Conservation (phyloP, 306 rosid species). For the Fragaria iinumae region DNA sequence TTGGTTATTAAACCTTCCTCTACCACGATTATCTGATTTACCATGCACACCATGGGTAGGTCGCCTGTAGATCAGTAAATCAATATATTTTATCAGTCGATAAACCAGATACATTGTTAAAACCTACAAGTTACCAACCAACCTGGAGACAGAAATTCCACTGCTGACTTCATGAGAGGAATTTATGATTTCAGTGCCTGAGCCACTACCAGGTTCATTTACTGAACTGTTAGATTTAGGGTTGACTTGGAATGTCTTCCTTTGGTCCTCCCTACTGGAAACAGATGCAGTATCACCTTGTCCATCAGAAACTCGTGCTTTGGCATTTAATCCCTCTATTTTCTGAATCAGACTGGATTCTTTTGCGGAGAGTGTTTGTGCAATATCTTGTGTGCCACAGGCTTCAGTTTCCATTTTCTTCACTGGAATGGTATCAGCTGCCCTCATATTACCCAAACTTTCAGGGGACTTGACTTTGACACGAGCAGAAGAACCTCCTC, state of each 20-base stretch:
- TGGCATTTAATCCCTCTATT: slow-evolving; percentile 93
- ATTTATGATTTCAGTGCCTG: slow-evolving; percentile 35
- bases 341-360: slow-evolving; percentile 75
- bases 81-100: slow-evolving; percentile 23
- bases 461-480: slow-evolving; percentile 43
- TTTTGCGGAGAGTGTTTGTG: slow-evolving; percentile 45
- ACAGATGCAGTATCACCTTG: slow-evolving; percentile 47
- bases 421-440: slow-evolving; percentile 39
- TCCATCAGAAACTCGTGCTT: slow-evolving; percentile 62
- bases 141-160: slow-evolving; percentile 64
- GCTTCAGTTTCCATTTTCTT: slow-evolving; percentile 47
- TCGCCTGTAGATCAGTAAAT: slow-evolving; percentile 61
- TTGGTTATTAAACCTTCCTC: slow-evolving; percentile 48
- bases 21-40: slow-evolving; percentile 52
- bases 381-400: slow-evolving; percentile 40
- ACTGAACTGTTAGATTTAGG: slow-evolving; percentile 38
- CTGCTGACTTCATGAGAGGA: slow-evolving; percentile 38
- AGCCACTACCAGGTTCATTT: slow-evolving; percentile 42
- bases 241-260: slow-evolving; percentile 40
- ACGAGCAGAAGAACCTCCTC: slow-evolving; percentile 39
- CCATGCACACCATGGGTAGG: slow-evolving; percentile 53
- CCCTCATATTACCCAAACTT: slow-evolving; percentile 34
- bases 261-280: slow-evolving; percentile 47
- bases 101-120: slow-evolving; percentile 34
- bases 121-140: slow-evolving; percentile 35